Percentiles rank a stretch among this genome's conserved stretches.
These are phyloP conservation scores for Theobroma cacao DNA, from an alignment of 345 rosid genomes.

Conservation along the genomic window DNA sequence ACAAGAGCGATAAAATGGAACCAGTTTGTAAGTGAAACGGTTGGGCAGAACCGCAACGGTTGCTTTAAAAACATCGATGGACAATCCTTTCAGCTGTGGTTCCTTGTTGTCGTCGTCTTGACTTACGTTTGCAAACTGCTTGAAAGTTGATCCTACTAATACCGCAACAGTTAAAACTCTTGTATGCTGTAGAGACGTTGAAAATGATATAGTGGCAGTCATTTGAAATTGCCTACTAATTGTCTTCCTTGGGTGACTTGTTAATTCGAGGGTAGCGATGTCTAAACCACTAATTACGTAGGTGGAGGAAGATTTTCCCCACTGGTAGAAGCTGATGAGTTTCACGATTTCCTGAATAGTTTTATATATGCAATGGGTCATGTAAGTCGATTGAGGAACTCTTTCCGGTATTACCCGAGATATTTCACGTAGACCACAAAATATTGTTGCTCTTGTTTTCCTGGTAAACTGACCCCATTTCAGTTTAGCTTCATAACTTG, in stretches of 20 bases:
- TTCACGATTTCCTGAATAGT: background rate
- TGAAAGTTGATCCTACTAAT: background rate
- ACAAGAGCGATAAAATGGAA: background rate
- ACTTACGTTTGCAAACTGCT: background rate
- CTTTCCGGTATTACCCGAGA: background rate
- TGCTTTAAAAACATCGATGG: background rate
- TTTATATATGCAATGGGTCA: background rate
- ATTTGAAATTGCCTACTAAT: background rate
- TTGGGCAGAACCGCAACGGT: background rate
- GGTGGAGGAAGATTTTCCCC: background rate
- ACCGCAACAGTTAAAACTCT: background rate
- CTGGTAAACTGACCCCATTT: background rate
- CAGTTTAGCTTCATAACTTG: background rate
- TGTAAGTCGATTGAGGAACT: background rate
- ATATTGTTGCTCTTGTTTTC: background rate
- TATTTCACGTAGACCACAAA: background rate
- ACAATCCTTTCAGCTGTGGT: background rate
- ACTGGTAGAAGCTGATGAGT: background rate
- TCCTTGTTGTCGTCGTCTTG: background rate
- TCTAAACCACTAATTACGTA: background rate
- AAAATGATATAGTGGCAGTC: background rate
- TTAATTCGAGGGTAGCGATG: background rate
- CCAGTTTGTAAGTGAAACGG: background rate
- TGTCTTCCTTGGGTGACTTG: background rate
- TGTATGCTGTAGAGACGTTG: background rate